Evolutionary conservation across 768 basidiomycete genomes (phyloP), one percentile per base, ranked within the genome.

Genomic region (Tulasnella calospora): DNA sequence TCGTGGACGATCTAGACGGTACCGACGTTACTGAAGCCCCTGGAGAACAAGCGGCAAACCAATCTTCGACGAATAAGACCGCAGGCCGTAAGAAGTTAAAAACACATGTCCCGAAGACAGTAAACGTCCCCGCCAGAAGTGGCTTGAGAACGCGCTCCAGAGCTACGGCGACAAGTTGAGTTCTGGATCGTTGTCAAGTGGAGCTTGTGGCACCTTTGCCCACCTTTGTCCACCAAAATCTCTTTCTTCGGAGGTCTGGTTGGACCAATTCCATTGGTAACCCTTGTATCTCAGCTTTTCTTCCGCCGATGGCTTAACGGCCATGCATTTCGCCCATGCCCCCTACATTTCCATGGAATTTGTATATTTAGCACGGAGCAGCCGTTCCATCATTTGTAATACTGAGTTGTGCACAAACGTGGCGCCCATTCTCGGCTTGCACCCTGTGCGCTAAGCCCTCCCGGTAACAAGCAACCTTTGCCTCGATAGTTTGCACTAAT

Each of bases 1-100:
- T 67, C 19, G 61, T 67, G 27, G 61, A 67, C 61, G 61, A 67
- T 67, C 61, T 67, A 5, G 61, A 67, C 61, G 61, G 61, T 67
- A 67, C 61, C 61, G 61, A 67, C 17, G 61, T 67, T 67, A 27
- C 30, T 33, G 61, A 67, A 33, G 35, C 61, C 30, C 30, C 61
- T 35, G 4, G 10, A 35, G 61, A 67, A 67, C 33, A 27, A 13
- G 33, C 17, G 15, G 33, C 33, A 17, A 35, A 27, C 6, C 23
- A 27, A 23, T 67, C 61, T 15, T 67, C 13, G 61, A 13, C 30
- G 30, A 67, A 33, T 17, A 67, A 33, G 61, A 19, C 61, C 12
- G 33, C 10, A 6, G 61, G 30, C 4, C 23, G 27, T 23, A 67
- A 67, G 61, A 67, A 67, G 13, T 30, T 35, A 19, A 67, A 67